Conservation (phyloP, 306 rosid genomes). For the Glycine latifolia region DNA sequence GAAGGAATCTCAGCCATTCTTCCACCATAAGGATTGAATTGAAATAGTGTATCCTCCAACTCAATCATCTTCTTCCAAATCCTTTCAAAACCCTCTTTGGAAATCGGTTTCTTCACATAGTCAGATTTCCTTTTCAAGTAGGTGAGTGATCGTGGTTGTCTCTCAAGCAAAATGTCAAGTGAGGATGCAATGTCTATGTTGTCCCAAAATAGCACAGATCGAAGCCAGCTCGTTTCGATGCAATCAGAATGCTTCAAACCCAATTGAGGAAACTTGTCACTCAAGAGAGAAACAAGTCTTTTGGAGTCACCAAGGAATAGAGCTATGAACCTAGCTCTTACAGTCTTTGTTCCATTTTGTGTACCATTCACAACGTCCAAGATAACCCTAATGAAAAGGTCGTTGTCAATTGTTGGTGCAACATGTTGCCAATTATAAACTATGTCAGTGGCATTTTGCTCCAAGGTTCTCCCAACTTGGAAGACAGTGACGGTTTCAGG, state of each 20-base stretch:
- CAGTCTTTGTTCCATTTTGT: constrained; percentile 50
- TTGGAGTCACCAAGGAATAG: constrained; percentile 69
- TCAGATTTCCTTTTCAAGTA: constrained; percentile 78
- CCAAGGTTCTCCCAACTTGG: constrained; percentile 61
- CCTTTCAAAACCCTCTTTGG: constrained; percentile 61
- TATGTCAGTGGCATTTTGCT: constrained; percentile 61
- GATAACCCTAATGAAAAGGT: constrained; percentile 59
- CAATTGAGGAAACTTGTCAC: constrained; percentile 58
- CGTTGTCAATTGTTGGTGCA: constrained; percentile 53
- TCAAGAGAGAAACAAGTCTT: constrained; percentile 53
- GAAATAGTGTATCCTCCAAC: constrained; percentile 51
- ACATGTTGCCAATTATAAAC: constrained; percentile 72
- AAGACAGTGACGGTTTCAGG: constrained; percentile 73
- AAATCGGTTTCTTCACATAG: constrained; percentile 62
- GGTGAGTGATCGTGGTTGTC: constrained; percentile 55
- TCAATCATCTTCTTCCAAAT: constrained; percentile 75
- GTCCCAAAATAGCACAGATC: constrained; percentile 61
- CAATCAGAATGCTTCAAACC: constrained; percentile 57
- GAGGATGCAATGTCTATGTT: neutral
- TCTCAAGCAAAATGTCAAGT: constrained; percentile 49
- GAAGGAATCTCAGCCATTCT: constrained; percentile 72
- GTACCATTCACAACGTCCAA: constrained; percentile 49
- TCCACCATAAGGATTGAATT: constrained; percentile 76
- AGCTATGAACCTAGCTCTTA: constrained; percentile 61
- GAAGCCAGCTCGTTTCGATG: constrained; percentile 70